Percentiles rank a stretch among this genome's conserved stretches.
Evolutionary conservation across 306 rosid genomes (phyloP).

Genomic region (Acmispon strigosus): DNA sequence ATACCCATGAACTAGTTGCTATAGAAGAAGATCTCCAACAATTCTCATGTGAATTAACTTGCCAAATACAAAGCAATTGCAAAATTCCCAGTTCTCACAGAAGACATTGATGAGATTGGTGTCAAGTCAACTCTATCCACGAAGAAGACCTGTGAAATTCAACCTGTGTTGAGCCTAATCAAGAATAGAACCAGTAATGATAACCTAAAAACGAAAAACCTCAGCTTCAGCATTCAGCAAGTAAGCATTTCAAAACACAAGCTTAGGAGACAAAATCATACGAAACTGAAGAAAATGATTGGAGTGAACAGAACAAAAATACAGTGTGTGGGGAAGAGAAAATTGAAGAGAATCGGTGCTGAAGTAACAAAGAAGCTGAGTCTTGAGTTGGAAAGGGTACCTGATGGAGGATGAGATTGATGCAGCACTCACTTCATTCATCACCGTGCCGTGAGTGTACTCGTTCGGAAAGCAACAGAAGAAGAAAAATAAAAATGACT

Average conservation of each 20-base stretch:
- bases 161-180: conserved; percentile 19
- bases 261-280: not conserved
- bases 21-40: conserved; percentile 14
- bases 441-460: not conserved
- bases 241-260: not conserved
- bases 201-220: not conserved
- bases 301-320: not conserved
- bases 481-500: not conserved
- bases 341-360: not conserved
- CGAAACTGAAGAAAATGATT: conserved; percentile 2
- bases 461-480: not conserved
- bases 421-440: conserved; percentile 22
- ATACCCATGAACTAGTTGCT: conserved; percentile 6
- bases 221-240: conserved; percentile 11
- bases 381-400: conserved; percentile 12
- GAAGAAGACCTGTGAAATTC: conserved; percentile 16
- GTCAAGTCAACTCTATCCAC: not conserved
- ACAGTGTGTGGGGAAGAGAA: too few relatives aligned
- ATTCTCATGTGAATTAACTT: not conserved
- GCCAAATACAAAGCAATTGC: not conserved
- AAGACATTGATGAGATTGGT: not conserved
- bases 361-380: conserved; percentile 3
- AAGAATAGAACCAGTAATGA: conserved; percentile 21
- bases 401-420: conserved; percentile 9
- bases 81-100: not conserved